Evolutionary conservation across 495 filamentous ascomycete species (phyloP).

Genomic region (Neurospora africana): DNA sequence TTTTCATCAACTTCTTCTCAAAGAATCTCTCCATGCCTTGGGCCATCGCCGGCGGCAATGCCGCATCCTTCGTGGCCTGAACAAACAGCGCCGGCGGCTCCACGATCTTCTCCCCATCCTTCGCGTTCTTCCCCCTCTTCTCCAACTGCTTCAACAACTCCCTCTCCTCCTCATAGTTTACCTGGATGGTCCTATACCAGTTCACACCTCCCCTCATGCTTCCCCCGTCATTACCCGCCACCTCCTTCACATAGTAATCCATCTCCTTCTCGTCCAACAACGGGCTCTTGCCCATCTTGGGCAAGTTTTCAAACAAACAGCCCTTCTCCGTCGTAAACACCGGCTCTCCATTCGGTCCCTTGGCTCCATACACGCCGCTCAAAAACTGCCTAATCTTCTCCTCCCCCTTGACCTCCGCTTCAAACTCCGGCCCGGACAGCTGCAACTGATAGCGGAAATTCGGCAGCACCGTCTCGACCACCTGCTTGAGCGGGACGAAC

Average conservation of each 20-base stretch:
- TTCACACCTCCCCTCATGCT: conserved; percentile 67
- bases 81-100: conserved; percentile 62
- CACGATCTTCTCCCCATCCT: conserved; percentile 30
- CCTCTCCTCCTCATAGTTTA: conserved; percentile 70
- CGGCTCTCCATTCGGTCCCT: conserved; percentile 39
- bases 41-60: conserved; percentile 56
- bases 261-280: conserved; percentile 59
- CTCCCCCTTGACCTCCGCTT: conserved; percentile 43
- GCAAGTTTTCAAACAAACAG: conserved; percentile 33
- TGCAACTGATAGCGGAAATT: conserved; percentile 79
- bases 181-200: conserved; percentile 66
- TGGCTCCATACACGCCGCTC: conserved; percentile 56
- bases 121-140: conserved; percentile 4
- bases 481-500: conserved; percentile 38
- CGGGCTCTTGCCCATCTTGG: conserved; percentile 38
- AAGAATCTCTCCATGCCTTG: conserved; percentile 56
- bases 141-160: conserved; percentile 24
- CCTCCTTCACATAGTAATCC: conserved; percentile 66
- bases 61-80: conserved; percentile 54
- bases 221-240: conserved; percentile 40
- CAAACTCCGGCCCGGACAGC: conserved; percentile 55
- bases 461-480: conserved; percentile 50
- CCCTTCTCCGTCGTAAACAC: conserved; percentile 48
- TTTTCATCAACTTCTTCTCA: conserved; percentile 46
- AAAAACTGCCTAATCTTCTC: conserved; percentile 56